Conservation (phyloP, 2,329 filamentous ascomycete genomes). For the Cladophialophora yegresii region DNA sequence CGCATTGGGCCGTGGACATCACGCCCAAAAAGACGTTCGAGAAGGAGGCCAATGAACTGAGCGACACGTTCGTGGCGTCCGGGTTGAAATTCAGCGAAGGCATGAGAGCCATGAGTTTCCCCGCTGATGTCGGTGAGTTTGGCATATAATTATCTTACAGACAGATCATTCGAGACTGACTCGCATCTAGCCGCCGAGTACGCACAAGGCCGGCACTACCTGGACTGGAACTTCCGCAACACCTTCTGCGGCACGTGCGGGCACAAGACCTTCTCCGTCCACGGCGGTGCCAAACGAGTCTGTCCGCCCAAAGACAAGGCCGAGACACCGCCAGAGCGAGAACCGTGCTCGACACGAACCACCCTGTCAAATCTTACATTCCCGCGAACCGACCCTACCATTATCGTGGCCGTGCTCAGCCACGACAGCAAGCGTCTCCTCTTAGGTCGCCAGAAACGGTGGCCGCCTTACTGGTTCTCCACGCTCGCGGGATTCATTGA, state of each 20-base stretch:
- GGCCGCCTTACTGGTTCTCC: conserved; percentile 81
- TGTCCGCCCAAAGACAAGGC: conserved; percentile 50
- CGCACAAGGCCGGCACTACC: conserved; percentile 79
- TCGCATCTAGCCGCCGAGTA: conserved; percentile 74
- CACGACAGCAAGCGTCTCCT: conserved; percentile 75
- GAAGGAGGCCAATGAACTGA: conserved; percentile 63
- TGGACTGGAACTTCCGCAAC: conserved; percentile 94
- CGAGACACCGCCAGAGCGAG: conserved; percentile 55
- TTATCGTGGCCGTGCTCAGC: conserved; percentile 91
- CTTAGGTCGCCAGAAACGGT: conserved; percentile 81
- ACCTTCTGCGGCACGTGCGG: conserved; percentile 91
- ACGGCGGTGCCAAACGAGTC: conserved; percentile 50
- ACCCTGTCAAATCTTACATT: conserved; percentile 90
- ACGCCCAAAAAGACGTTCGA: conserved; percentile 68
- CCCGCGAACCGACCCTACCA: conserved; percentile 88
- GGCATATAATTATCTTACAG: not conserved
- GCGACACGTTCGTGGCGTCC: conserved; percentile 60
- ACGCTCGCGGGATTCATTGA: conserved; percentile 87
- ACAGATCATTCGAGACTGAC: not conserved
- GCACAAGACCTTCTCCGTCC: conserved; percentile 65
- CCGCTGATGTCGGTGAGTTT: conserved; percentile 61
- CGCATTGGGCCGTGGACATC: conserved; percentile 88
- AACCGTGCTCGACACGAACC: conserved; percentile 75
- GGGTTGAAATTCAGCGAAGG: conserved; percentile 69
- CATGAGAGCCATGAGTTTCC: conserved; percentile 62